Conservation (phyloP, 2,329 filamentous ascomycete species). For the Ilyonectria mors-panacis region DNA sequence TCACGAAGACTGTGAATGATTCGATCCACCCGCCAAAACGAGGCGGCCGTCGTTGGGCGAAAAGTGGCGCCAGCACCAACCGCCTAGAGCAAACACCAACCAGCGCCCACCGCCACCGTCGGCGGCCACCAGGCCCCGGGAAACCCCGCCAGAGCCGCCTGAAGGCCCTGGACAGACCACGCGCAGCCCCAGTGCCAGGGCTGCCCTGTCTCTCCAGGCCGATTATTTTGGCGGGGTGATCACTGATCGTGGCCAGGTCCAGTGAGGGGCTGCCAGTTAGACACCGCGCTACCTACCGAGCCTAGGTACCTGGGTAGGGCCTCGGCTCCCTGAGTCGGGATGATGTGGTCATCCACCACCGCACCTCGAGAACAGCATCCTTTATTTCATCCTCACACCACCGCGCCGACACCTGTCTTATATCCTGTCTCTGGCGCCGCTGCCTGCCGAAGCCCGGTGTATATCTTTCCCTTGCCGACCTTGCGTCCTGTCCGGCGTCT, state of each 20-base stretch:
- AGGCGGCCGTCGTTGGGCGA: slow-evolving; percentile 35
- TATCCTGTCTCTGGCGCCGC: not conserved
- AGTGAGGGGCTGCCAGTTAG: slow-evolving; percentile 7
- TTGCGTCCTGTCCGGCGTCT: slow-evolving; percentile 8
- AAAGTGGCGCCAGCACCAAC: slow-evolving; percentile 37
- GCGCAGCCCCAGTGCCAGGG: not conserved
- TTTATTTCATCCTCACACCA: slow-evolving; percentile 27
- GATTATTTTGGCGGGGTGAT: slow-evolving; percentile 31
- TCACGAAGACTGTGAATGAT: slow-evolving; percentile 46
- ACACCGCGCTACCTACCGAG: not conserved
- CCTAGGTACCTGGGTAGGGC: slow-evolving; percentile 16
- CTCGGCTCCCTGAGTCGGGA: slow-evolving; percentile 23
- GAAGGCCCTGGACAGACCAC: not conserved
- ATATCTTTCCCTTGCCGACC: not conserved
- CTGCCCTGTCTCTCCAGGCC: slow-evolving; percentile 12
- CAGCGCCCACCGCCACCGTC: not conserved
- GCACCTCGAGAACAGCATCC: slow-evolving; percentile 24
- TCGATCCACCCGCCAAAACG: slow-evolving; percentile 42
- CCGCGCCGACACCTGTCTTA: slow-evolving; percentile 17
- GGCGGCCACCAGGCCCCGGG: slow-evolving; percentile 8
- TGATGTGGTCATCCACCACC: slow-evolving; percentile 27
- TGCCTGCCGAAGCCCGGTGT: not conserved
- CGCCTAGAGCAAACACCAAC: slow-evolving; percentile 1
- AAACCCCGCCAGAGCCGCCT: slow-evolving; percentile 36
- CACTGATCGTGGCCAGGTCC: not conserved